Evolutionary conservation across 805 yeast genomes (phyloP).

Genomic region (Teunomyces panamensis): DNA sequence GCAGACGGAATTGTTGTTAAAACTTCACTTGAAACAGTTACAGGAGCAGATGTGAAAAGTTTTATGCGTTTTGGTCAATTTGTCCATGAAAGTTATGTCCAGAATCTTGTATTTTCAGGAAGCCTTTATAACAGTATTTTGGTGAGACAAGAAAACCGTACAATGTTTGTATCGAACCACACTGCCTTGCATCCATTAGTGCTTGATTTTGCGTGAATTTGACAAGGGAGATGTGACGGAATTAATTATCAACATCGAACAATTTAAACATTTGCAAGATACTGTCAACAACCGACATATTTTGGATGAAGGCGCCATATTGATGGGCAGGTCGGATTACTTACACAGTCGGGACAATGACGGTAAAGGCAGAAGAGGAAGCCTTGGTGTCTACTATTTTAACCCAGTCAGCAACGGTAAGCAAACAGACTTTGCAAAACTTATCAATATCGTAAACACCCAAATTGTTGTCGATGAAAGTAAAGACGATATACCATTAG

Average conservation of each 20-base stretch:
- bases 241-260: conserved; percentile 22
- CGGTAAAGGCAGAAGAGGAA: conserved; percentile 48
- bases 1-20: conserved; percentile 34
- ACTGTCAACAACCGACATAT: conserved; percentile 17
- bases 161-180: neutral
- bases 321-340: conserved; percentile 8
- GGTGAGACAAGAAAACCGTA: neutral
- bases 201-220: neutral
- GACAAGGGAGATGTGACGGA: neutral
- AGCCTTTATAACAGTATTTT: neutral
- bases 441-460: conserved; percentile 35
- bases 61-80: neutral
- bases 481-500: neutral
- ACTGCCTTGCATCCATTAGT: neutral
- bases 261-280: conserved; percentile 12
- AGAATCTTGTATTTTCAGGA: neutral
- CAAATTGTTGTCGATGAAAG: conserved; percentile 17
- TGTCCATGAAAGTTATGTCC: neutral
- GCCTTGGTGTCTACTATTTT: conserved; percentile 22
- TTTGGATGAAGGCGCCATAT: conserved; percentile 28
- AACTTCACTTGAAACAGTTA: conserved; percentile 12
- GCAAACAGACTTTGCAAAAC: conserved; percentile 21
- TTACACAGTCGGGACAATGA: neutral
- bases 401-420: neutral
- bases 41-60: neutral